A percentile compares a stretch with the other conserved stretches of the same genome.
phyloP scores from a whole-genome alignment of 164 flowering plant genomes.

The Vitis riparia region DNA sequence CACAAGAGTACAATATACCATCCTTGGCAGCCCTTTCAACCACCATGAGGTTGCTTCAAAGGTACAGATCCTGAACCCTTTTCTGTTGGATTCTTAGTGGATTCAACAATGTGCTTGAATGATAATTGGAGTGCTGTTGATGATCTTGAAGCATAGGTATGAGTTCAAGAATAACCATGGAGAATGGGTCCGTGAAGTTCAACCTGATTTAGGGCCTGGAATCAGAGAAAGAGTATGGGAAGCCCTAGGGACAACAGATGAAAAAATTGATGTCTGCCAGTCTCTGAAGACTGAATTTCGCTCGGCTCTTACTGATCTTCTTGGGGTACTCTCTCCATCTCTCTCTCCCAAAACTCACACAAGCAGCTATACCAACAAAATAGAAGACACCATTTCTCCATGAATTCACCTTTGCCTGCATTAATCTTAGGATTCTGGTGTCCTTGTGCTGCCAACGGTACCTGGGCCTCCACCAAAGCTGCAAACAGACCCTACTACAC shows the following conservation, averaged over 20 bases:
- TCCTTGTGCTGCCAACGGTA: conserved; percentile 81
- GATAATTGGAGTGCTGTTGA: neutral
- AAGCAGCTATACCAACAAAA: too few species aligned
- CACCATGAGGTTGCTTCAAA: conserved; percentile 69
- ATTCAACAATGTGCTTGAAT: neutral
- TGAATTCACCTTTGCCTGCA: neutral
- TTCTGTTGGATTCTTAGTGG: neutral
- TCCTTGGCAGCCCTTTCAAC: conserved; percentile 77
- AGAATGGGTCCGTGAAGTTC: conserved; percentile 69
- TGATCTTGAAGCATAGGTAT: conserved; percentile 45
- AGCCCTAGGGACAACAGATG: conserved; percentile 59
- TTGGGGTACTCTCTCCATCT: conserved; percentile 53
- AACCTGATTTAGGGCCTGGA: conserved; percentile 83
- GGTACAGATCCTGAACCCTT: conserved; percentile 15
- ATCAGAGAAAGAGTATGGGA: conserved; percentile 71
- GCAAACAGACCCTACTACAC: conserved; percentile 41
- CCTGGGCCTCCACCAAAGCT: conserved; percentile 90
- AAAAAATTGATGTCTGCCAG: conserved; percentile 46
- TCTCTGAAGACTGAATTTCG: conserved; percentile 52
- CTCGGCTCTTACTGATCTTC: conserved; percentile 61
- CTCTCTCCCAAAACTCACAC: neutral
- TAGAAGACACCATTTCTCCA: too few species aligned
- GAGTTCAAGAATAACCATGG: conserved; percentile 91
- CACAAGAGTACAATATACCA: conserved; percentile 48
- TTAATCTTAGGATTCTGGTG: conserved; percentile 54